Base-by-base conservation (phyloP, 2,329 filamentous ascomycete genomes). In the Aspergillus aculeatinus region DNA sequence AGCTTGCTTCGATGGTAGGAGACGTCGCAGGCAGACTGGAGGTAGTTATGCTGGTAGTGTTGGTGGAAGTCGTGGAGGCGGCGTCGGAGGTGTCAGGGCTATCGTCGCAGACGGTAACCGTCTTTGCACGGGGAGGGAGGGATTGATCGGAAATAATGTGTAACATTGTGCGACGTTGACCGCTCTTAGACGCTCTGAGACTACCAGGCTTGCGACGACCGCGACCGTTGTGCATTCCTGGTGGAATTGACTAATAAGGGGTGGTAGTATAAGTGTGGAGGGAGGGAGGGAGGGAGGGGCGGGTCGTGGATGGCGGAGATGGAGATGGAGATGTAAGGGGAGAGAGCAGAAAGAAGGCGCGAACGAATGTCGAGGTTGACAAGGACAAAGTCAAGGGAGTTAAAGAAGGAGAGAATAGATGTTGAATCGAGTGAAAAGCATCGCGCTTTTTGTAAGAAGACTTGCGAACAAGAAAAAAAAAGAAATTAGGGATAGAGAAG, bases 201-300 rank as follows among this genome's bases (percentile, higher is more conserved):
- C 70, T 74, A 64, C 69, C 72, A 62, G 73, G 69, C 60, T 71
- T 72, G 64, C 65, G 72, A 56, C 62, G 69, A 29, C 61, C 61
- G 51, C 62, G 62, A 49, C 63, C 61, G 61, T 67, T 63, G 55
- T 63, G 61, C 65, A 66, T 69, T 54, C 31, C 58, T 57, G 33
- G 33, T 23, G 23, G 23, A n/a, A 35, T 39, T 35, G 47, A 55
- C 50, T 50, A 54, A 58, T 21, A 57, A 58, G 57, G 51, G 55
- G 60, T 9, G 27, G 62, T 61, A 63, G 62, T 62, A 61, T 57
- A 51, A 52, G 60, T 65, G 60, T 59, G 59, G 50, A 55, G 60
- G 31, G 52, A 21, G 31, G 25, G 52, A 23, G 16, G 39, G 39
- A 21, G 23, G n/a, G 44, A 31, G 25, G 21, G 53, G 23, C 23